Evolutionary conservation across 1,139 yeast genomes (phyloP).

Genomic region (Wickerhamiella infanticola): DNA sequence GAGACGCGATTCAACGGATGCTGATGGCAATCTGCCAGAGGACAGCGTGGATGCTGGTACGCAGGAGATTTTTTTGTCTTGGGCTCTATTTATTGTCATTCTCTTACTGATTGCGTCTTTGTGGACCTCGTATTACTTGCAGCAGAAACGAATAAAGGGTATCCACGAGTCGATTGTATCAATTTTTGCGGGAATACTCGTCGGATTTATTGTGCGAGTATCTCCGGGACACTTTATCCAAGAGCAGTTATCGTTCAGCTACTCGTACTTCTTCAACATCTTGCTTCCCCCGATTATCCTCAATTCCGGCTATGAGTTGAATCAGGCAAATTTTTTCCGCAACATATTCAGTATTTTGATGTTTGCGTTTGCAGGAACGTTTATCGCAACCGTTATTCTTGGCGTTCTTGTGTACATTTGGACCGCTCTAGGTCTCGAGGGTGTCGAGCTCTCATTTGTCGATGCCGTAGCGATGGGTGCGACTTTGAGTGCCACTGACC

Average conservation of each 20-base stretch:
- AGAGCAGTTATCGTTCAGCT: constrained; percentile 89
- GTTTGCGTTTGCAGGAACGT: constrained; percentile 96
- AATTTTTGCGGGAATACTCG: constrained; percentile 91
- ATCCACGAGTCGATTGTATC: constrained; percentile 94
- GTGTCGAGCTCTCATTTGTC: constrained; percentile 74
- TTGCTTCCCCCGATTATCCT: constrained; percentile 90
- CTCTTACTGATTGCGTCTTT: constrained; percentile 71
- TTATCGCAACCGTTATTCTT: constrained; percentile 74
- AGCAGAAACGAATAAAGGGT: constrained; percentile 81
- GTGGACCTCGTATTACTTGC: constrained; percentile 90
- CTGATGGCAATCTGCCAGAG: constrained; percentile 29
- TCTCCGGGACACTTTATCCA: constrained; percentile 95
- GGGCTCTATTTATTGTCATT: constrained; percentile 87
- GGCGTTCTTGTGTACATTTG: constrained; percentile 77
- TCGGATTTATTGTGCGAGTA: constrained; percentile 76
- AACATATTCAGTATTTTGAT: constrained; percentile 83
- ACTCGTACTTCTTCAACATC: constrained; percentile 86
- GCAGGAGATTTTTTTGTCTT: constrained; percentile 88
- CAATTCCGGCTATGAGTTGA: constrained; percentile 91
- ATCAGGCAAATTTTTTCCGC: constrained; percentile 87
- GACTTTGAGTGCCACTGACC: constrained; percentile 94
- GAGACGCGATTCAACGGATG: constrained; percentile 26
- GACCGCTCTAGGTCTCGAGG: constrained; percentile 86
- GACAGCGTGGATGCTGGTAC: constrained; percentile 75
- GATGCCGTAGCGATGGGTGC: constrained; percentile 98